phyloP scores from a whole-genome alignment of 306 rosid species.

The Hippophae rhamnoides region DNA sequence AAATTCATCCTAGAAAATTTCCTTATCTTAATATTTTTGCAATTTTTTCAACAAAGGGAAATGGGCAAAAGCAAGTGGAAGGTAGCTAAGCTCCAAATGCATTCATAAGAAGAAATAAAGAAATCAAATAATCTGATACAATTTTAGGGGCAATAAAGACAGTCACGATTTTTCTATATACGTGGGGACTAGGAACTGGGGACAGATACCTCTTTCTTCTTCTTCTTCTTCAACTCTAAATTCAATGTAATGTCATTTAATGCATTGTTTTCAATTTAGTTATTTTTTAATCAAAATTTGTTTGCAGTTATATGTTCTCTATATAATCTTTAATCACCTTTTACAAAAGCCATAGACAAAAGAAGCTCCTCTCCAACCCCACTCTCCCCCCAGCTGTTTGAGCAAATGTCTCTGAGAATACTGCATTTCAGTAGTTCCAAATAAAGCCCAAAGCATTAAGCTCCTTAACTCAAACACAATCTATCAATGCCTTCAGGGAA shows the following conservation, averaged over 20 bases:
- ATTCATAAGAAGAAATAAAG: not conserved
- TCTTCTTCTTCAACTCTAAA: constrained; percentile 4
- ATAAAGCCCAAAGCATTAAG: constrained; percentile 14
- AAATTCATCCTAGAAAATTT: no score
- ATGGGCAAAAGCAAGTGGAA: no score
- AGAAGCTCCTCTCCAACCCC: constrained; percentile 11
- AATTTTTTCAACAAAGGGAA: no score
- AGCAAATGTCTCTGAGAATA: constrained; percentile 5
- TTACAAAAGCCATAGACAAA: constrained; percentile 15
- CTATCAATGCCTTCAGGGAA: not conserved
- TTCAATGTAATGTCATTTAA: not conserved
- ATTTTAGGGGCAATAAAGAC: constrained; percentile 10
- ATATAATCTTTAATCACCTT: constrained; percentile 14
- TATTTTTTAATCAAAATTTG: constrained; percentile 18
- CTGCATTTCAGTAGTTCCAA: constrained; percentile 13
- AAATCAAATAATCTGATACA: not conserved
- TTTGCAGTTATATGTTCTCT: constrained; percentile 1
- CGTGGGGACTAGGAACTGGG: constrained; percentile 5
- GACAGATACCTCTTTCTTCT: constrained; percentile 29
- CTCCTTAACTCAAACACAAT: not conserved
- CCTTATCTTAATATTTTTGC: no score
- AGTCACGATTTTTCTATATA: no score
- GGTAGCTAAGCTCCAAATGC: no score
- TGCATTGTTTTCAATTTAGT: constrained; percentile 11
- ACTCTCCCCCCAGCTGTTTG: constrained; percentile 6